phyloP scores from a whole-genome alignment of 2,329 filamentous ascomycete genomes.

The Elsinoe arachidis region DNA sequence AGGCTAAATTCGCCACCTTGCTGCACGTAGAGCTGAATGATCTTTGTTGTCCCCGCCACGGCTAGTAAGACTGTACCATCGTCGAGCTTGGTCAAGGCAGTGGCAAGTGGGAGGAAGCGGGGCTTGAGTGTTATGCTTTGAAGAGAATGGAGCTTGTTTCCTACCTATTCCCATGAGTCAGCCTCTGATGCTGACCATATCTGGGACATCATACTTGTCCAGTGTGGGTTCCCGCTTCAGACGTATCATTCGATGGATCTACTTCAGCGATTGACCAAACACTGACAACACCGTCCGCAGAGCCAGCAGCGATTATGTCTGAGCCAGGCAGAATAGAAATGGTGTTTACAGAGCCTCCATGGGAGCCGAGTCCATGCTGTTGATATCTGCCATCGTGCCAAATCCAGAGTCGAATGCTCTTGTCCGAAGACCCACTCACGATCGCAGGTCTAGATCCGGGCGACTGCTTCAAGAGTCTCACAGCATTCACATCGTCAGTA shows the following conservation, averaged over 20 bases:
- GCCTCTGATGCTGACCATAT: background rate
- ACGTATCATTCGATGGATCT: background rate
- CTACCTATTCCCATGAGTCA: slow-evolving; percentile 16
- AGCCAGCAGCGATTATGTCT: slow-evolving; percentile 48
- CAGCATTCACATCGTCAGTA: slow-evolving; percentile 68
- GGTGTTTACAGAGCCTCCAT: slow-evolving; percentile 66
- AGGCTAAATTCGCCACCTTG: slow-evolving; percentile 53
- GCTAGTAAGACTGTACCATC: slow-evolving; percentile 53
- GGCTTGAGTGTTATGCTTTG: slow-evolving; percentile 67
- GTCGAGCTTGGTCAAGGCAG: slow-evolving; percentile 56
- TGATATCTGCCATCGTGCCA: background rate
- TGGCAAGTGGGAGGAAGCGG: slow-evolving; percentile 70
- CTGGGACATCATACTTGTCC: background rate
- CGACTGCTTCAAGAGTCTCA: slow-evolving; percentile 61
- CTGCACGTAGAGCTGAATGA: slow-evolving; percentile 70
- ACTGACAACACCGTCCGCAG: slow-evolving; percentile 54
- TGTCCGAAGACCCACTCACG: slow-evolving; percentile 74
- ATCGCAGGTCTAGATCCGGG: slow-evolving; percentile 48
- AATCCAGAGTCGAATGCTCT: slow-evolving; percentile 58
- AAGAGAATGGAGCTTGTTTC: slow-evolving; percentile 39
- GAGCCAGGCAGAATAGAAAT: slow-evolving; percentile 40
- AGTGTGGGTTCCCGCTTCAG: background rate
- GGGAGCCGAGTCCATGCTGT: slow-evolving; percentile 31
- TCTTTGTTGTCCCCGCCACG: slow-evolving; percentile 73
- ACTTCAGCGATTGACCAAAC: slow-evolving; percentile 55